Evolutionary conservation across 2,329 filamentous ascomycete species (phyloP).

Genomic region (Biscogniauxia mediterranea): DNA sequence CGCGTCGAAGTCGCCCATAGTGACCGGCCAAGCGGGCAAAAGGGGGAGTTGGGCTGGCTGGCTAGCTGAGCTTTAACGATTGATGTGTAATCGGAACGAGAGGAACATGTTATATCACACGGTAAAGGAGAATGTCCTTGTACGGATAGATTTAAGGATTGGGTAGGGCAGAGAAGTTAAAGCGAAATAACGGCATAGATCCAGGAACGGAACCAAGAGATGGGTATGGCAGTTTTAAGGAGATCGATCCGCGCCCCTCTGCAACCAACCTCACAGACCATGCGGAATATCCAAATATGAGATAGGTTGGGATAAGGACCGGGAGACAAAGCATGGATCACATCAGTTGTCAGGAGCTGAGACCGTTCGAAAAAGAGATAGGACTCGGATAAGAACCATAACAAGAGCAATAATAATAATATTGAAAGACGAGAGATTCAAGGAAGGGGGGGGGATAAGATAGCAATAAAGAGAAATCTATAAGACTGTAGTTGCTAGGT

Average conservation of each 20-base stretch:
- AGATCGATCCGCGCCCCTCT: not conserved
- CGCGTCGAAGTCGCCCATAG: slow-evolving; percentile 11
- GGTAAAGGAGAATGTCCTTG: not conserved
- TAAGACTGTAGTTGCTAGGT: not conserved
- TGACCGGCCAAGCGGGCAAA: not conserved
- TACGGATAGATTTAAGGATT: not conserved
- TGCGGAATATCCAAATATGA: not conserved
- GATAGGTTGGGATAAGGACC: not conserved
- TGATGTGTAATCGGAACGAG: not conserved
- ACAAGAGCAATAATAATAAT: not conserved
- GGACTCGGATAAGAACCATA: not conserved
- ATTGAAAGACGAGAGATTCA: not conserved
- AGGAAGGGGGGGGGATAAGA: not conserved
- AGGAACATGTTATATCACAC: not conserved
- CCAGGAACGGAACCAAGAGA: not conserved
- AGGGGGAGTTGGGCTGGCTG: too few relatives aligned
- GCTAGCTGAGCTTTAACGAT: not conserved
- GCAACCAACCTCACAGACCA: not conserved
- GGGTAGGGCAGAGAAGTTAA: not conserved
- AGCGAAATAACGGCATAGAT: not conserved
- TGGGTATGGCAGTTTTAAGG: not conserved
- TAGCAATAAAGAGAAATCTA: not conserved
- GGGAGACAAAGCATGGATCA: not conserved
- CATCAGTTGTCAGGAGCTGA: not conserved
- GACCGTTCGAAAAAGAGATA: not conserved